Evolutionary conservation across 2,329 filamentous ascomycete species (phyloP).

Genomic region (Hysterium pulicare): DNA sequence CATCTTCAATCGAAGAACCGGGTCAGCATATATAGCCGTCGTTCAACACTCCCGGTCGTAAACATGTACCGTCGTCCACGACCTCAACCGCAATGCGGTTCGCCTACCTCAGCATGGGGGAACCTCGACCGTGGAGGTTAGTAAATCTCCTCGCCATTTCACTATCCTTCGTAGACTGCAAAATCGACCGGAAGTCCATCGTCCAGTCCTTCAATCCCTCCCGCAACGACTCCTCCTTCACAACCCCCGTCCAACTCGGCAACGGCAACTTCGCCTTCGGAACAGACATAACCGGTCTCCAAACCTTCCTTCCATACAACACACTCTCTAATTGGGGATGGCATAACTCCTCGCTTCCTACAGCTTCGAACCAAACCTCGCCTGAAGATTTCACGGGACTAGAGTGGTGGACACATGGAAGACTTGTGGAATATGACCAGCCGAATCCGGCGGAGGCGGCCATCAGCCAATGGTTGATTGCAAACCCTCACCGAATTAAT

Average conservation of each 20-base stretch:
- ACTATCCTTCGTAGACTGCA: no score
- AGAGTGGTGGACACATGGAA: constrained; percentile 45
- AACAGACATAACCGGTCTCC: constrained; percentile 45
- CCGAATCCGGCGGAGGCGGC: constrained; percentile 39
- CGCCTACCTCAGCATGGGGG: no score
- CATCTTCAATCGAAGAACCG: no score
- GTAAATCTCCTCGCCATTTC: no score
- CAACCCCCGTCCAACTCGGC: constrained; percentile 52
- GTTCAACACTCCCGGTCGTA: no score
- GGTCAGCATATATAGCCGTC: no score
- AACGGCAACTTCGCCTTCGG: constrained; percentile 50
- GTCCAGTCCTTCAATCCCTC: constrained; percentile 44
- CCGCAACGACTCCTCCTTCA: constrained; percentile 47
- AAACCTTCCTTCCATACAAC: constrained; percentile 43
- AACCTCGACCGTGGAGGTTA: no score
- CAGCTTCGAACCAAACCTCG: constrained; percentile 31
- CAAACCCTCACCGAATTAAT: constrained; percentile 53
- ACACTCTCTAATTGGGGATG: constrained; percentile 46
- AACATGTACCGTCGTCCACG: no score
- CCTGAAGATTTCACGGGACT: constrained; percentile 40
- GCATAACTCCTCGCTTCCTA: constrained; percentile 46
- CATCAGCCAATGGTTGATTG: constrained; percentile 53
- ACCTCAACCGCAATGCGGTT: no score
- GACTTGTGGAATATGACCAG: constrained; percentile 44
- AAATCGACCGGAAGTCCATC: constrained; percentile 28